A percentile compares a stretch with the other conserved stretches of the same genome.
phyloP scores from a whole-genome alignment of 805 yeast species.

The Candida easanensis region DNA sequence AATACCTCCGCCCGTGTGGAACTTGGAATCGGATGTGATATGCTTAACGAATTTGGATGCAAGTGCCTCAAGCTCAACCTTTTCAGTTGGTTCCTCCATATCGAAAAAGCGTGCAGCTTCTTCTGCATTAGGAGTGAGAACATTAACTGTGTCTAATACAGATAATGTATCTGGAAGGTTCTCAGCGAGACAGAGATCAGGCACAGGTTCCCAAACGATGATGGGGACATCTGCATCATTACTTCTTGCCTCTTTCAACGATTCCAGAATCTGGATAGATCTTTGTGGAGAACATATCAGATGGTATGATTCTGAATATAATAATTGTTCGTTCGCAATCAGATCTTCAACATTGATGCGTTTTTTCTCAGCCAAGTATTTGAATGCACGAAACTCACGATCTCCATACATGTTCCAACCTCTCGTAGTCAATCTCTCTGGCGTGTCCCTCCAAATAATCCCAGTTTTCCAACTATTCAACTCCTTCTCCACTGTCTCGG shows the following conservation, averaged over 20 bases:
- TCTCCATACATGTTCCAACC: slow-evolving; percentile 77
- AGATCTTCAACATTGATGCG: slow-evolving; percentile 60
- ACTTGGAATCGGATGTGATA: slow-evolving; percentile 34
- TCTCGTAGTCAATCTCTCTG: slow-evolving; percentile 61
- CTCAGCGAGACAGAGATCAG: slow-evolving; percentile 63
- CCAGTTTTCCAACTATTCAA: slow-evolving; percentile 64
- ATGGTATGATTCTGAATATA: slow-evolving; percentile 53
- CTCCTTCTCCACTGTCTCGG: slow-evolving; percentile 40
- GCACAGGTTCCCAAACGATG: slow-evolving; percentile 84
- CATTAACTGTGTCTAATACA: slow-evolving; percentile 46
- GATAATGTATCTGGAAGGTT: slow-evolving; percentile 37
- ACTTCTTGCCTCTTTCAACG: slow-evolving; percentile 22
- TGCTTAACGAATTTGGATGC: slow-evolving; percentile 40
- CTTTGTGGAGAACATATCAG: slow-evolving; percentile 72
- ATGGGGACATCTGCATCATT: slow-evolving; percentile 26
- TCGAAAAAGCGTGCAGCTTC: slow-evolving; percentile 73
- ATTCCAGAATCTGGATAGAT: slow-evolving; percentile 45
- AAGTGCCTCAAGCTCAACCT: slow-evolving; percentile 39
- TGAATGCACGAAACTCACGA: slow-evolving; percentile 58
- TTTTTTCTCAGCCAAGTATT: slow-evolving; percentile 58
- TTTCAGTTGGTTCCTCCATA: slow-evolving; percentile 37
- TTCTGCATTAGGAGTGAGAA: slow-evolving; percentile 80
- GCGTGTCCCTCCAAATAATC: slow-evolving; percentile 49
- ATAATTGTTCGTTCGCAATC: slow-evolving; percentile 33
- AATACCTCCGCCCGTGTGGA: slow-evolving; percentile 40